Evolutionary conservation across 495 filamentous ascomycete species (phyloP), one percentile per base, ranked within the genome.

Genomic region (Neurospora sublineolata): DNA sequence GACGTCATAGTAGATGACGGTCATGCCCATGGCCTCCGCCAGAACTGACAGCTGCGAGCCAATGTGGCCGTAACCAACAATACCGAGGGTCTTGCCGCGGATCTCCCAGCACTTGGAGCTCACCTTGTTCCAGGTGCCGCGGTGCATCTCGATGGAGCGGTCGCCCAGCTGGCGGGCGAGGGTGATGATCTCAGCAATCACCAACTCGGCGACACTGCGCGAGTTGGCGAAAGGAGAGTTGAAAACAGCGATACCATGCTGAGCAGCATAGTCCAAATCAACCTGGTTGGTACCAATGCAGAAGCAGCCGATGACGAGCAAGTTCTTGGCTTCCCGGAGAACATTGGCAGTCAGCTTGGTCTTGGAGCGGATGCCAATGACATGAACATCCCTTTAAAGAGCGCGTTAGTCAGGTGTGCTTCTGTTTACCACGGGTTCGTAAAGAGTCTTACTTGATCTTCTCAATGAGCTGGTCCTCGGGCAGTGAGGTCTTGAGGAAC

Each of bases 211-310:
- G 58, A 99, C 96, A 79, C 92, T 95, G 76, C 96, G 89, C 4
- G 95, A 98, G 82, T 99, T 98, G 82, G 92, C 94, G 80, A 98
- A 98, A 0, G 96, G 96, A 70, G 94, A 97, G 83, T 99, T 99
- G 89, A 99, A 99, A 69, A 99, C 96, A 14, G 93, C 93, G 82
- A 97, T 94, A 69, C 96, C 96, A 78, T 95, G 90, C 68, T 89
- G 86, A 11, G 96, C 94, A 18, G 96, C 95, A 84, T 92, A 96
- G 72, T 94, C 87, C 44, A 97, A 88, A 78, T 99, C 93, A 69
- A 99, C 96, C 79, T 98, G 96, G 85, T 98, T 97, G 69, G 96
- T 99, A 68, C 96, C 96, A 73, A 98, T 99, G 80, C 96, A 99
- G 87, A 99, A 99, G 82, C 96, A 98, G 58, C 96, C 96, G 72